Base-by-base conservation (phyloP, 768 basidiomycete species). In the Postia placenta region DNA sequence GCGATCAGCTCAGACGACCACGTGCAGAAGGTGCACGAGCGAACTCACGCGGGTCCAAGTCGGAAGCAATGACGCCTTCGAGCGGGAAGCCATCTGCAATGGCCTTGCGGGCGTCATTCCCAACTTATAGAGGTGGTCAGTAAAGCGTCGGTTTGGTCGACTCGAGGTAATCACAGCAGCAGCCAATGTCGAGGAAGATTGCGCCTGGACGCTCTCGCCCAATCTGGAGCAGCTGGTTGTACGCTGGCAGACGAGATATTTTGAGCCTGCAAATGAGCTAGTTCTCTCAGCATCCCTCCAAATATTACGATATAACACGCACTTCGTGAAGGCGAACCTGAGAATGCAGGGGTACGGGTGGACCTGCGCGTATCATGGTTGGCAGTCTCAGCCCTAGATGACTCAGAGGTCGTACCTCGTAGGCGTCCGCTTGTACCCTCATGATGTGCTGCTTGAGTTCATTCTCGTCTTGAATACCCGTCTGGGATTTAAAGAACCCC, bases 181-280 rank as follows among this genome's bases (percentile, higher is more conserved):
- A 71, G 2, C 69, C 73, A 11, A 74, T 54, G 39, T 75, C 74
- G 11, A 74, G 54, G 20, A 71, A 59, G 7, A 74, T 61, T 1
- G 65, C 68, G 1, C 64, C 59, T 7, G 56, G 35, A 24, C 65
- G 67, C 25, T 67, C 63, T 40, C 49, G 59, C 9, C 67, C 70
- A 20, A 74, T 59, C 42, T 60, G 57, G 15, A 73, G 55, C 15
- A 68, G 28, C 48, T 43, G 42, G 4, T 26, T 17, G n/a, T 43
- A 43, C 17, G 24, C 42, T 12, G 42, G 42, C 26, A 27, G 20
- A 11, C 42, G 42, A n/a, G 5, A 22, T 6, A 24, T 27, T 3
- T 22, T 43, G 6, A 43, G 24, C 15, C 55, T n/a, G n/a, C n/a
- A n/a, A n/a, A n/a, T n/a, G n/a, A n/a, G n/a, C n/a, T n/a, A n/a